A percentile compares a stretch with the other conserved stretches of the same genome.
phyloP scores from a whole-genome alignment of 345 rosid species.

The Schrenkiella parvula region DNA sequence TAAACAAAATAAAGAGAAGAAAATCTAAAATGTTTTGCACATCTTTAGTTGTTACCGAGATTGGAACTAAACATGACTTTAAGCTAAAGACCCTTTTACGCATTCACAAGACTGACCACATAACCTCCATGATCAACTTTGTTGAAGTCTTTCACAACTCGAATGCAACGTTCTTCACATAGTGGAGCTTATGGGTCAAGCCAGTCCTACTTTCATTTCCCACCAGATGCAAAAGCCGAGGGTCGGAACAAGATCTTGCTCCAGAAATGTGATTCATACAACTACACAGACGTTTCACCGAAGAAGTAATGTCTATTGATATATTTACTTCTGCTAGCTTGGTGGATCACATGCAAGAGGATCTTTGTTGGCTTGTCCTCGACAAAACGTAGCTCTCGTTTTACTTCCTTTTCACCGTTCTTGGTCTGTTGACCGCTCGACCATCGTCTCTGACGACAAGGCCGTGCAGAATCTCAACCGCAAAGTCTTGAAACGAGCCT shows the following conservation, averaged over 20 bases:
- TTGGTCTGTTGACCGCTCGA: slow-evolving; percentile 34
- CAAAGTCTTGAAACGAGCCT: not conserved
- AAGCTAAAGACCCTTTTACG: not conserved
- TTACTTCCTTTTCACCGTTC: slow-evolving; percentile 31
- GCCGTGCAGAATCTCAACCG: slow-evolving; percentile 1
- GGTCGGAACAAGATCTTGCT: not conserved
- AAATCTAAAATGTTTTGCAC: not conserved
- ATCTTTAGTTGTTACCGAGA: not conserved
- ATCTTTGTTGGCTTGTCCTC: not conserved
- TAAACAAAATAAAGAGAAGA: not conserved
- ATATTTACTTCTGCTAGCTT: not conserved
- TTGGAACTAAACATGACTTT: not conserved
- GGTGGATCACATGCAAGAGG: not conserved
- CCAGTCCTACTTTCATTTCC: not conserved
- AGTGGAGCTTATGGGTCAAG: not conserved
- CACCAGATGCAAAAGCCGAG: not conserved
- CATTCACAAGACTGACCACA: not conserved
- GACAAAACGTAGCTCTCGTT: not conserved
- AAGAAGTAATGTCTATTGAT: not conserved
- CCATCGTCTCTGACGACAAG: slow-evolving; percentile 23
- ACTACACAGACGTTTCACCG: not conserved
- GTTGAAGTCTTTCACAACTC: not conserved
- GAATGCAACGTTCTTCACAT: not conserved
- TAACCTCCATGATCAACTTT: not conserved
- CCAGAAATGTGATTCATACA: not conserved